Conservation (phyloP, 2,329 filamentous ascomycete species). For the Fusarium sp. region DNA sequence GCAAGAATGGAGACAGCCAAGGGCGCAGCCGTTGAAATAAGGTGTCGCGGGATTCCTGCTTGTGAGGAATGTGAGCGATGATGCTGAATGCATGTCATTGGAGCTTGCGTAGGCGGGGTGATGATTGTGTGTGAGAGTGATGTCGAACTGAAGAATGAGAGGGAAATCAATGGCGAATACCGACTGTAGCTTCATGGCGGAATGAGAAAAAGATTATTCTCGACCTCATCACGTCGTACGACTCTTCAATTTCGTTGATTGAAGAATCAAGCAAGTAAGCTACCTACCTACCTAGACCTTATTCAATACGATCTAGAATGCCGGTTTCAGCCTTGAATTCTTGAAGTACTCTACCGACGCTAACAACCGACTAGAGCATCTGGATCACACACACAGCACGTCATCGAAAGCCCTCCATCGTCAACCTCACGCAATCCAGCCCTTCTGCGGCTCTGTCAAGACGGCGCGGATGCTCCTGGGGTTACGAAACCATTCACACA, state of each 20-base stretch:
- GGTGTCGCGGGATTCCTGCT: slow-evolving; percentile 8
- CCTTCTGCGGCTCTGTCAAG: background rate
- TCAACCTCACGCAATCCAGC: slow-evolving; percentile 3
- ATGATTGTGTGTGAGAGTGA: background rate
- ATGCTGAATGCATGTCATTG: slow-evolving; percentile 25
- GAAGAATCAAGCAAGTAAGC: background rate
- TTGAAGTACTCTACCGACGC: background rate
- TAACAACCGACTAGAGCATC: background rate
- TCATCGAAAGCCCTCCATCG: slow-evolving; percentile 1
- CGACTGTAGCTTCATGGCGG: background rate
- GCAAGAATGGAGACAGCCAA: background rate
- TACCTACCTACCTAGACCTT: too few species aligned
- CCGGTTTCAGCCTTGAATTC: background rate
- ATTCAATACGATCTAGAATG: background rate
- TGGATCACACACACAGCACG: background rate
- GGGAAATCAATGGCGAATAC: background rate
- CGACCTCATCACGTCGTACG: background rate
- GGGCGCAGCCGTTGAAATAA: background rate
- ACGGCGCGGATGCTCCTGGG: background rate
- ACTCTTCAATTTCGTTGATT: background rate
- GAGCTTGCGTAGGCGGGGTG: slow-evolving; percentile 1
- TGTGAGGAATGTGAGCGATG: slow-evolving; percentile 20
- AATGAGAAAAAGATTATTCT: background rate
- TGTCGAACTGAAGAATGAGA: background rate
- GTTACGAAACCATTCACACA: background rate